A percentile compares a stretch with the other conserved stretches of the same genome.
phyloP scores from a whole-genome alignment of 306 rosid species.

The Quercus dentata region DNA sequence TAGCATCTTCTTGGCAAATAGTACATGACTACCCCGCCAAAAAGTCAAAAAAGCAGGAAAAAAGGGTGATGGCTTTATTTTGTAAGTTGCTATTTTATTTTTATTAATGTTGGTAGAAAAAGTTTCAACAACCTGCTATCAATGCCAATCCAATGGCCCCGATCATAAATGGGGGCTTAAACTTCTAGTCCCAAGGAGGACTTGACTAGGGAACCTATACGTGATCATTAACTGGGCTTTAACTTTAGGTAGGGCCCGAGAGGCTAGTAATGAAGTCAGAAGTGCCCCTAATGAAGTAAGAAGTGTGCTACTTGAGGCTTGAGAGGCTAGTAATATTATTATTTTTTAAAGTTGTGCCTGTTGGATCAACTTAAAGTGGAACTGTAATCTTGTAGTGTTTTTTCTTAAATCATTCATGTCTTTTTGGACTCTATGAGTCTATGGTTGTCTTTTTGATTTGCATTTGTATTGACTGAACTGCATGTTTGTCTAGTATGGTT shows the following conservation, averaged over 20 bases:
- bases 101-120: not conserved
- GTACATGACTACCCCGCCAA: not conserved
- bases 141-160: not conserved
- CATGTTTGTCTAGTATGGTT: no score
- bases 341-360: not conserved
- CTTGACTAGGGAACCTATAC: not conserved
- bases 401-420: not conserved
- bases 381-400: not conserved
- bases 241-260: not conserved
- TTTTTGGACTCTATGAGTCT: no score
- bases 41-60: not conserved
- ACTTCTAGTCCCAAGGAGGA: not conserved
- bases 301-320: not conserved
- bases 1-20: not conserved
- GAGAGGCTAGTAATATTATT: not conserved
- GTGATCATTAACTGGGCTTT: not conserved
- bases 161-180: not conserved
- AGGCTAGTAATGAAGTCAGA: no score
- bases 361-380: not conserved
- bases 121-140: not conserved
- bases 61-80: not conserved
- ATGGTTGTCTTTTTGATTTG: no score
- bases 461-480: no score
- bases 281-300: not conserved
- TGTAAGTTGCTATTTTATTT: not conserved